Conservation (phyloP, 495 filamentous ascomycete species). For the Hypomontagnella submonticulosa region DNA sequence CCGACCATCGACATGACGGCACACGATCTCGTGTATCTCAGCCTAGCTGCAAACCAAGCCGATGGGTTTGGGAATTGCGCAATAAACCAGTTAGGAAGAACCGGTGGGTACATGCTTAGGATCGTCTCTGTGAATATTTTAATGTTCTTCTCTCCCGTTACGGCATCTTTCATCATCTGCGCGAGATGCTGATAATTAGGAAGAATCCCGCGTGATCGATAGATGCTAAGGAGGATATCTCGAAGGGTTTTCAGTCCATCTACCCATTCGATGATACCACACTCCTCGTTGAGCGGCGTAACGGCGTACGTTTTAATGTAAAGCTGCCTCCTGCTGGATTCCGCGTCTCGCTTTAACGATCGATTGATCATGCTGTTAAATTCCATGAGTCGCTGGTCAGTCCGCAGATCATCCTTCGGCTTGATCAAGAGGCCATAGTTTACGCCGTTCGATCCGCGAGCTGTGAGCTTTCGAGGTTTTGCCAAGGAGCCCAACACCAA, state of each 20-base stretch:
- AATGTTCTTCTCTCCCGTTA: constrained; percentile 57
- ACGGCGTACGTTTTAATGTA: constrained; percentile 98
- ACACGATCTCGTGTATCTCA: constrained; percentile 90
- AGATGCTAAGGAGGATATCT: constrained; percentile 84
- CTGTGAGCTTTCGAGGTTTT: constrained; percentile 88
- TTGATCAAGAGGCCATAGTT: constrained; percentile 93
- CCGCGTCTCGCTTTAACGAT: constrained; percentile 87
- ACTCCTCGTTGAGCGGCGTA: constrained; percentile 96
- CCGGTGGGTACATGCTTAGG: constrained; percentile 74
- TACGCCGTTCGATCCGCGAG: constrained; percentile 87
- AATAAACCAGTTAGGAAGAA: constrained; percentile 94
- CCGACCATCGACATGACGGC: constrained; percentile 99
- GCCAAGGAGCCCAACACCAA: constrained; percentile 91
- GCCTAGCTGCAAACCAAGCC: constrained; percentile 89
- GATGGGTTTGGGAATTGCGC: constrained; percentile 93
- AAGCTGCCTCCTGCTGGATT: constrained; percentile 80
- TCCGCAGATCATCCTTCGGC: constrained; percentile 96
- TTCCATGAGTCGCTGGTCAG: constrained; percentile 98
- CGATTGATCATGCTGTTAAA: constrained; percentile 99
- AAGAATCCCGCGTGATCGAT: constrained; percentile 74
- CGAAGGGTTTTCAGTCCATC: constrained; percentile 92
- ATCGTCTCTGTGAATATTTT: constrained; percentile 77
- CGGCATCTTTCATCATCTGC: constrained; percentile 60
- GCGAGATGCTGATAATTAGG: constrained; percentile 61
- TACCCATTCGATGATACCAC: constrained; percentile 99